phyloP scores from a whole-genome alignment of 371 early-diverging fungal species.

The Chytridium lagenaria region DNA sequence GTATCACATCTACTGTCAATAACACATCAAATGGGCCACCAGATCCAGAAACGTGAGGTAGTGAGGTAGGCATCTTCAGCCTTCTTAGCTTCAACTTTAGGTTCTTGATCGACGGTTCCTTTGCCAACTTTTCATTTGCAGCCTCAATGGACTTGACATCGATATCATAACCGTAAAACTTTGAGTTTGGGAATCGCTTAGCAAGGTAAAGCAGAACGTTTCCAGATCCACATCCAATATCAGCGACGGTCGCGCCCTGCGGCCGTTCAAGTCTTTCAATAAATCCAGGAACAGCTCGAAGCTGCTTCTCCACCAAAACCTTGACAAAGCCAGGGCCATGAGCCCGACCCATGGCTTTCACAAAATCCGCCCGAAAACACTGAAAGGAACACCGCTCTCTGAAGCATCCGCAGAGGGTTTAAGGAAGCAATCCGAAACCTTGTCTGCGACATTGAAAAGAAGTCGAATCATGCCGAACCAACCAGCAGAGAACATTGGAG shows the following conservation, averaged over 20 bases:
- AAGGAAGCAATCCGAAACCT: neutral
- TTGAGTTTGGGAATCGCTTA: neutral
- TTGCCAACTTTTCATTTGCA: neutral
- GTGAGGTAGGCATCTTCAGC: neutral
- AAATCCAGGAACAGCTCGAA: neutral
- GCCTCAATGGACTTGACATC: neutral
- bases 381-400: neutral
- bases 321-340: slow-evolving; percentile 7
- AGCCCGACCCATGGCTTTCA: neutral
- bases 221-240: neutral
- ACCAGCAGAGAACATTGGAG: neutral
- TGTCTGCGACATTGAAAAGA: neutral
- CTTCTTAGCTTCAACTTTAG: neutral
- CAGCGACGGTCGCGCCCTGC: neutral
- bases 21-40: neutral
- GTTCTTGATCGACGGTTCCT: neutral
- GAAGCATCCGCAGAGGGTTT: neutral
- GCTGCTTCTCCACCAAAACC: slow-evolving; percentile 1
- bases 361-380: neutral
- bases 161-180: neutral
- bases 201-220: neutral
- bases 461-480: neutral
- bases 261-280: neutral
- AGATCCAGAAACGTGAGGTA: neutral
- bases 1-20: neutral